These are phyloP conservation scores for Juncus inflexus DNA, from an alignment of 176 grass and related monocot species.

Conservation along the genomic window DNA sequence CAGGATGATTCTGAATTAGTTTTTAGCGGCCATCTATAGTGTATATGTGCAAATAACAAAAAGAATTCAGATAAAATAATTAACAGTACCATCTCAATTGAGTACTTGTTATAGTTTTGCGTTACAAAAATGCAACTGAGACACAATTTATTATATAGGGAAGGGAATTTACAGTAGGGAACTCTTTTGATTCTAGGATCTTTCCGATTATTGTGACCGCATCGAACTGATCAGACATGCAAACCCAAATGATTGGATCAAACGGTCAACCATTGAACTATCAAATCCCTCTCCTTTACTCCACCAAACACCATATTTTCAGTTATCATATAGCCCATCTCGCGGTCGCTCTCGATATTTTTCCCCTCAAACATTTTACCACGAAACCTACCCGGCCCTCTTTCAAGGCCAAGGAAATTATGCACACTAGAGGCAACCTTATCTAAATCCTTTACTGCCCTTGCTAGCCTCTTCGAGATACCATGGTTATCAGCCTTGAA, in stretches of 20 bases:
- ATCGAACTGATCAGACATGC: conserved; percentile 21
- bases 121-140: too few relatives aligned
- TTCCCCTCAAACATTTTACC: neutral
- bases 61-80: too few relatives aligned
- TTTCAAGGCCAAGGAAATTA: conserved; percentile 14
- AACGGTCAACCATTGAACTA: conserved; percentile 24
- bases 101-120: too few relatives aligned
- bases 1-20: too few relatives aligned
- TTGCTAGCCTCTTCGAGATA: conserved; percentile 1
- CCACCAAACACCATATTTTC: conserved; percentile 25
- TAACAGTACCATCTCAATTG: too few relatives aligned
- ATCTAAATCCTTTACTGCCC: conserved; percentile 21
- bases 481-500: neutral
- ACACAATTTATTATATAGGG: too few relatives aligned
- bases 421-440: conserved; percentile 10
- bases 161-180: too few relatives aligned
- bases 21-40: too few relatives aligned
- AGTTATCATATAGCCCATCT: conserved; percentile 23
- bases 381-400: neutral
- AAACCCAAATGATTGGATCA: conserved; percentile 12
- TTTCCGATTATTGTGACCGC: conserved; percentile 9
- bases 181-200: too few relatives aligned
- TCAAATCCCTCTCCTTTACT: conserved; percentile 11
- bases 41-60: too few relatives aligned
- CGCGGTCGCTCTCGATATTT: neutral